Evolutionary conservation across 176 grass and related monocot genomes (phyloP).

Genomic region (Alopecurus myosuroides): DNA sequence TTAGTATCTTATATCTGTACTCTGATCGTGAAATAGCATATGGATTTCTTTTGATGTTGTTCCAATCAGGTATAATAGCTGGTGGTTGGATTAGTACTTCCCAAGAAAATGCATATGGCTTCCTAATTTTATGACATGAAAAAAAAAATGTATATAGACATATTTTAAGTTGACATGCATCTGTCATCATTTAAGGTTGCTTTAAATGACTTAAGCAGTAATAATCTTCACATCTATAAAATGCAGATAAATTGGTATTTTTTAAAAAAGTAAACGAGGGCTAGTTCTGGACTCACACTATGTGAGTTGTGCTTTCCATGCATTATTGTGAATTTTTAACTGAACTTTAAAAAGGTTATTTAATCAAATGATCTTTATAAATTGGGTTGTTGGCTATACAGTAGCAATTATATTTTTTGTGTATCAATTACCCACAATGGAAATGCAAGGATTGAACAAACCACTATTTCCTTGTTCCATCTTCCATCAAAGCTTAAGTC

Average conservation of each 20-base stretch:
- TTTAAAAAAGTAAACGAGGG: not conserved
- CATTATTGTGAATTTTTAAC: not conserved
- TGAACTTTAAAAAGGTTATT: not conserved
- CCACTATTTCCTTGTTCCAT: not conserved
- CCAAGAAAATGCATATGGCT: not conserved
- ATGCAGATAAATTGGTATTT: not conserved
- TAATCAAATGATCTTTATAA: not conserved
- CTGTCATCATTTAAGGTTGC: not conserved
- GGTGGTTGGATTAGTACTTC: not conserved
- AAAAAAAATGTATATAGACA: not conserved
- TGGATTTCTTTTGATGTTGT: not conserved
- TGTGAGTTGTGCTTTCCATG: not conserved
- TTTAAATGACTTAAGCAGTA: not conserved
- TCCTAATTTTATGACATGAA: slow-evolving; percentile 8
- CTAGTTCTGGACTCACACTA: not conserved
- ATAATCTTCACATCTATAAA: not conserved
- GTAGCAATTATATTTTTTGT: not conserved
- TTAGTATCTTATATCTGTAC: not conserved
- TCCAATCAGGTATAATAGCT: not conserved
- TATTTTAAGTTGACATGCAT: slow-evolving; percentile 9
- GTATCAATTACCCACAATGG: not conserved
- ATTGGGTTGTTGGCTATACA: not conserved
- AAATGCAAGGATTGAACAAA: slow-evolving; percentile 10
- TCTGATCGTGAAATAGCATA: not conserved
- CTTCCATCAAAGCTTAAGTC: slow-evolving; percentile 7